Evolutionary conservation across 768 basidiomycete species (phyloP).

Genomic region (Tubosaeta sp.): DNA sequence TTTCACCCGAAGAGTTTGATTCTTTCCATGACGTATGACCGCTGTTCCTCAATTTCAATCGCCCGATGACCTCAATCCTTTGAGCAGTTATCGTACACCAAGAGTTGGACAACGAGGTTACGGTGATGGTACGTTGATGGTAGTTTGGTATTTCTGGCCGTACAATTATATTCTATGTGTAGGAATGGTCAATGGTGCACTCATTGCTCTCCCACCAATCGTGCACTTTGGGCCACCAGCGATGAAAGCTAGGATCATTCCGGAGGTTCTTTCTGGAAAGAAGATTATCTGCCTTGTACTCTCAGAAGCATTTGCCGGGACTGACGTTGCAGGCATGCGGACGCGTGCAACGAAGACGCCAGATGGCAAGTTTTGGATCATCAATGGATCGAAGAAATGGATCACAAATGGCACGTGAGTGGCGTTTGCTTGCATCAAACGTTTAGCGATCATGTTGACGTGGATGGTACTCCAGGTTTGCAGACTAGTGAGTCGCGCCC

Average conservation of each 20-base stretch:
- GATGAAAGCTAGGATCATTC: background rate
- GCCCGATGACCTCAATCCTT: background rate
- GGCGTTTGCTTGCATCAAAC: background rate
- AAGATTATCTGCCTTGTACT: background rate
- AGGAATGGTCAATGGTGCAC: background rate
- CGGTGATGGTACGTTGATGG: background rate
- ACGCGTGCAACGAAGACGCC: constrained; percentile 76
- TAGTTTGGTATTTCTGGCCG: background rate
- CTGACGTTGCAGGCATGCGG: constrained; percentile 76
- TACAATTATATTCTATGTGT: background rate
- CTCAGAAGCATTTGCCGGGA: constrained; percentile 17
- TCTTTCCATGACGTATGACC: background rate
- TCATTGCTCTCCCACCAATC: background rate
- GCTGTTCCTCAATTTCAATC: background rate
- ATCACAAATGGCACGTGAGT: constrained; percentile 70
- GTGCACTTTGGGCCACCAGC: background rate
- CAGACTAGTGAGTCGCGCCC: background rate
- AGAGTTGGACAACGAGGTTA: background rate
- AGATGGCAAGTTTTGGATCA: constrained; percentile 80
- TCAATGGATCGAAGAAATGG: constrained; percentile 86
- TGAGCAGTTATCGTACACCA: background rate
- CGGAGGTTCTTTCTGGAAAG: background rate
- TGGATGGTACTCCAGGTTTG: background rate
- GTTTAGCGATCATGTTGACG: no score
- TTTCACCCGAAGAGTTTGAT: background rate